Conservation (phyloP, 1,139 yeast species). For the Hansenula anomala region DNA sequence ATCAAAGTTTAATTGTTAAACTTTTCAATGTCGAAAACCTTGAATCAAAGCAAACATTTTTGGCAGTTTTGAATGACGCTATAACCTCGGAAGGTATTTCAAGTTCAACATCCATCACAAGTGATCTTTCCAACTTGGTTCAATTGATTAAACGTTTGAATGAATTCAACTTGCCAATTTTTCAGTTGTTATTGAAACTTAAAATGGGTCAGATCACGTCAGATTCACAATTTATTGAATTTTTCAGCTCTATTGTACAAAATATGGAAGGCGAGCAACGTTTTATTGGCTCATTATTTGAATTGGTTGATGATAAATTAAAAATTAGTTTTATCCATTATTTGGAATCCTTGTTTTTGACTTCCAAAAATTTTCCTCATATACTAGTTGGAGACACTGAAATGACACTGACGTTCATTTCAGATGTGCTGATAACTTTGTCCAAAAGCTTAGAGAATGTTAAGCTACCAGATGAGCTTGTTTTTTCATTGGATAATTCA, state of each 20-base stretch:
- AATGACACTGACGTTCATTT: constrained; percentile 14
- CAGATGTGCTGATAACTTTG: constrained; percentile 14
- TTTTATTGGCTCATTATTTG: constrained; percentile 34
- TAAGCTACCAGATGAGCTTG: constrained; percentile 16
- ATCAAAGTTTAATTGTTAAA: constrained; percentile 9
- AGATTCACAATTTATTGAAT: constrained; percentile 5
- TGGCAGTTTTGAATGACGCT: constrained; percentile 5
- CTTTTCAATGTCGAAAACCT: constrained; percentile 2
- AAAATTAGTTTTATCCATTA: constrained; percentile 30
- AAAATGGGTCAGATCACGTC: constrained; percentile 5
- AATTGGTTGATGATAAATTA: constrained; percentile 26
- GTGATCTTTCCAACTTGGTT: constrained; percentile 2
- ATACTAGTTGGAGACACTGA: constrained; percentile 19
- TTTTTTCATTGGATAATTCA: constrained; percentile 20
- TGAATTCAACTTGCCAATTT: constrained; percentile 49
- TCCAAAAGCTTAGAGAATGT: constrained; percentile 12
- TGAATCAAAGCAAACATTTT: neutral
- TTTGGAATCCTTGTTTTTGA: constrained; percentile 39
- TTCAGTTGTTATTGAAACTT: constrained; percentile 41
- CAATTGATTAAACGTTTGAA: constrained; percentile 21
- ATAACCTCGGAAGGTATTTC: neutral
- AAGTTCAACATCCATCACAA: neutral
- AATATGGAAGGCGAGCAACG: constrained; percentile 2
- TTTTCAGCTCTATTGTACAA: constrained; percentile 7
- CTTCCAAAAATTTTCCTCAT: constrained; percentile 41